phyloP scores from a whole-genome alignment of 2,329 filamentous ascomycete genomes.

The Pestalotiopsis sp. region DNA sequence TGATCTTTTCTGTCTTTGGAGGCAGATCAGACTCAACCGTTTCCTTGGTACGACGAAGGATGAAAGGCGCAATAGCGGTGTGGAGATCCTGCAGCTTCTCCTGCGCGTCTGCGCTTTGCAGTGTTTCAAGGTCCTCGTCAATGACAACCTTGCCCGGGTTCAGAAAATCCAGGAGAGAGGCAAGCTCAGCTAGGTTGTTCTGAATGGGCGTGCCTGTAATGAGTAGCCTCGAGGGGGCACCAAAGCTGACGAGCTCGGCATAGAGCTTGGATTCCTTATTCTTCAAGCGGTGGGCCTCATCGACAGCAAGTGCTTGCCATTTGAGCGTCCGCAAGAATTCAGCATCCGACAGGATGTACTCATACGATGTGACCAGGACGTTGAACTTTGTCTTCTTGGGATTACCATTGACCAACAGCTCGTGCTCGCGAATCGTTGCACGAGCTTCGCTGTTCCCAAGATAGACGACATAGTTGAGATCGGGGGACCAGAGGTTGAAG shows the following conservation, averaged over 20 bases:
- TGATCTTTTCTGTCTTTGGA: slow-evolving; percentile 98
- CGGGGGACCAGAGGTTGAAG: slow-evolving; percentile 94
- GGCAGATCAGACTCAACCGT: slow-evolving; percentile 96
- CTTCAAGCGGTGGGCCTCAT: slow-evolving; percentile 95
- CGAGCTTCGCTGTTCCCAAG: slow-evolving; percentile 87
- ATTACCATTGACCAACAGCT: slow-evolving; percentile 85
- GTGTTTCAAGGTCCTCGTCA: slow-evolving; percentile 83
- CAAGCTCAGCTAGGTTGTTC: slow-evolving; percentile 91
- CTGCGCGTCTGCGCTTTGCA: slow-evolving; percentile 79
- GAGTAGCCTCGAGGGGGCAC: slow-evolving; percentile 82
- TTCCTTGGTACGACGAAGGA: slow-evolving; percentile 93
- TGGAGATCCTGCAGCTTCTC: slow-evolving; percentile 86
- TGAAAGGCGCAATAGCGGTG: slow-evolving; percentile 86
- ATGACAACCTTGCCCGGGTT: slow-evolving; percentile 94
- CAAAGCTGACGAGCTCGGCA: slow-evolving; percentile 80
- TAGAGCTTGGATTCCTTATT: slow-evolving; percentile 96
- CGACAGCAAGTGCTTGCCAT: slow-evolving; percentile 96
- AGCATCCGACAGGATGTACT: slow-evolving; percentile 88
- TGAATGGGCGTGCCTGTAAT: slow-evolving; percentile 98
- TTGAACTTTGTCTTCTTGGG: slow-evolving; percentile 93
- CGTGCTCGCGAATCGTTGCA: slow-evolving; percentile 85
- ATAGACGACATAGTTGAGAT: slow-evolving; percentile 96
- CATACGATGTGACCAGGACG: slow-evolving; percentile 95
- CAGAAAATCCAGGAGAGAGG: slow-evolving; percentile 91
- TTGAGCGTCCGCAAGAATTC: slow-evolving; percentile 87